Evolutionary conservation across 306 rosid species (phyloP), one percentile per base, ranked within the genome.

Genomic region (Parietaria judaica): DNA sequence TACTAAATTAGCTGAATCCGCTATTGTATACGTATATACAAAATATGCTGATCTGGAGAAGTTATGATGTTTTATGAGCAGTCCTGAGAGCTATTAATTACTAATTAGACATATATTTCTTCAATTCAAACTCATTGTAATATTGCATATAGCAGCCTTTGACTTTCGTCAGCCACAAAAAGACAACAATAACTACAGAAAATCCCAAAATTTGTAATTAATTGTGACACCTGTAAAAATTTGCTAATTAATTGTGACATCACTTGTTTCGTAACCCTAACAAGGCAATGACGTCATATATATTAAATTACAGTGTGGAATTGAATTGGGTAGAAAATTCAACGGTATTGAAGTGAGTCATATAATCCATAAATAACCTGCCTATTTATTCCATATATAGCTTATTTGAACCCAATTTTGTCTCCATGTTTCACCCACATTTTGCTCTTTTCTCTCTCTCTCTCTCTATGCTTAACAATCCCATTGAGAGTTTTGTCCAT

Each of bases 401-500:
- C 53, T n/a, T 41, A 41, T 41, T 49, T 49, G 15, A 49, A 49
- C 43, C 8, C 51, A 62, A 39, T 11, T 58, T 48, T 49, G 39
- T 31, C 66, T 62, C 54, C 64, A 8, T 60, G 49, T 15, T 10
- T 23, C 51, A 36, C 66, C 63, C 70, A 61, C 54, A 66, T 37
- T 69, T 77, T 52, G 15, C 67, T 69, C 68, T 56, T 12, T 43
- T 56, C 53, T n/a, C 9, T 49, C 9, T n/a, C 13, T 49, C 9
- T 7, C 4, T 3, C 5, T 7, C 53, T 0, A 49, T 7, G 13
- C n/a, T n/a, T 49, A 49, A 49, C 13, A 7, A 49, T 4, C 15
- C 15, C 4, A 49, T 49, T 49, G 1, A 10, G 39, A 60, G 8
- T 66, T 4, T 49, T 60, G 63, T 68, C 79, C 79, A 56, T 72